A percentile compares a stretch with the other conserved stretches of the same genome.
phyloP scores from a whole-genome alignment of 2,329 filamentous ascomycete species.

The Capronia americana region DNA sequence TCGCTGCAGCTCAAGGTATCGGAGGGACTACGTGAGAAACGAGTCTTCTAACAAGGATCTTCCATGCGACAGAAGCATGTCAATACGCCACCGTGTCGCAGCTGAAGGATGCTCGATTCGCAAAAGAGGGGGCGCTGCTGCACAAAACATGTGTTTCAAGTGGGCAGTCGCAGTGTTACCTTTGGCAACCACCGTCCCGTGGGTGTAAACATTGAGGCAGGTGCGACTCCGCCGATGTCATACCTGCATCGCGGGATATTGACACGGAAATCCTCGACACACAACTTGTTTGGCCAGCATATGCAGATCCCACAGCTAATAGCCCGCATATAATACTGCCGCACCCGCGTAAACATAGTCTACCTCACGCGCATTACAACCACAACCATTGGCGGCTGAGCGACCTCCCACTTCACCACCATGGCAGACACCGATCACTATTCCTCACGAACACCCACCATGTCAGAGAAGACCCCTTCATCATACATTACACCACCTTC shows the following conservation, averaged over 20 bases:
- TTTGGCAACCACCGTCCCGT: conserved; percentile 19
- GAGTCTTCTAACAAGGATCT: conserved; percentile 20
- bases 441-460: conserved; percentile 34
- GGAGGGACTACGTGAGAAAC: background rate
- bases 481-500: conserved; percentile 41
- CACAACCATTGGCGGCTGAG: background rate
- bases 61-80: conserved; percentile 12
- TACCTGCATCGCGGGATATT: conserved; percentile 8
- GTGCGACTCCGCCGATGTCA: conserved; percentile 14
- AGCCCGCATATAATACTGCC: conserved; percentile 31
- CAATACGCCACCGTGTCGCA: conserved; percentile 18
- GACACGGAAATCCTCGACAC: conserved; percentile 13
- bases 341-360: conserved; percentile 16
- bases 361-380: conserved; percentile 1
- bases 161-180: conserved; percentile 19
- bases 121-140: conserved; percentile 1
- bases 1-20: background rate
- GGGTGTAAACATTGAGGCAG: conserved; percentile 21
- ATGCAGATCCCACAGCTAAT: conserved; percentile 18
- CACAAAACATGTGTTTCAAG: conserved; percentile 20
- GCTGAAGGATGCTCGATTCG: background rate
- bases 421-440: conserved; percentile 28
- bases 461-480: conserved; percentile 38
- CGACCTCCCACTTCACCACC: conserved; percentile 24
- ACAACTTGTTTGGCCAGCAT: conserved; percentile 19